Base-by-base conservation (phyloP, 2,329 filamentous ascomycete species). In the Aspergillus uvarum region DNA sequence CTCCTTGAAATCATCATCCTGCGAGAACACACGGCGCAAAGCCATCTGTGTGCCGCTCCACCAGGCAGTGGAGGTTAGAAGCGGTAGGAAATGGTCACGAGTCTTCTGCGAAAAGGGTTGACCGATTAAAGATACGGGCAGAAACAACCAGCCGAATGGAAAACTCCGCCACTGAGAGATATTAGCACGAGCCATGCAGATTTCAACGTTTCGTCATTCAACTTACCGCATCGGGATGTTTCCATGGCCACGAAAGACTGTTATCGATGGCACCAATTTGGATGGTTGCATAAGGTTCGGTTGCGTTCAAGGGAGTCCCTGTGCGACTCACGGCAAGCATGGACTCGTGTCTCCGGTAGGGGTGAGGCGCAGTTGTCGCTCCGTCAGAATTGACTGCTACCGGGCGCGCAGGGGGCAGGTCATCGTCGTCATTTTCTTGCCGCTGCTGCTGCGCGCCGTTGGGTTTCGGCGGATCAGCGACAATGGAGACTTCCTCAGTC, bases 191-290 rank as follows among this genome's bases (percentile, higher is more conserved):
- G 47, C 24, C 24, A 21, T 19, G 19, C 7, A 5, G 5, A 7
- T 7, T 38, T 21, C 24, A 5, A 12, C 3, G 7, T 11, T 11
- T n/a, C 7, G 5, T 29, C 1, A 44, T 5, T 12, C 11, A 26
- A 77, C 83, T 76, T 77, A 86, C 84, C 59, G 94, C 95, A 81
- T 99, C 94, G 0, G 94, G 94, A 70, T 98, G 94, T 76, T 98
- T 98, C 95, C 94, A 99, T 2, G 95, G 95, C 92, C 95, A 99
- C 1, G 95, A 98, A 65, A 99, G 77, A 66, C 92, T 97, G 76
- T 99, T 99, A 76, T 99, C 95, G 66, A 99, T 99, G 59, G 95
- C 95, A 51, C 95, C 95, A 58, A 99, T 83, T 3, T 85, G 86
- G 59, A 97, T 89, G 24, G 83, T 82, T 7, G 89, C 81, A 24